Evolutionary conservation across 2,329 filamentous ascomycete species (phyloP).

Genomic region (Fusarium sp.): DNA sequence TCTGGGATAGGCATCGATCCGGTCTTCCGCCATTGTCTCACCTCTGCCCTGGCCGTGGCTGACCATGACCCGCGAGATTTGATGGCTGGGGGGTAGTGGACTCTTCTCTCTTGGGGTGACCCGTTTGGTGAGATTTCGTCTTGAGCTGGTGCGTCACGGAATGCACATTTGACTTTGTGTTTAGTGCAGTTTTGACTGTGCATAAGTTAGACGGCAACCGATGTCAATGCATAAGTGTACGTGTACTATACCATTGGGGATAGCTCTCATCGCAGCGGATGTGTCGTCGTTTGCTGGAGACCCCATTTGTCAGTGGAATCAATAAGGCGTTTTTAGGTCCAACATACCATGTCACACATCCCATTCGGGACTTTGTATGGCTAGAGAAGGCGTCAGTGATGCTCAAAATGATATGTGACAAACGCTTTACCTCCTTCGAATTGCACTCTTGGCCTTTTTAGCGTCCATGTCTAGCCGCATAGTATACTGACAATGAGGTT

Average conservation of each 20-base stretch:
- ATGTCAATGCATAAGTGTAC: not conserved
- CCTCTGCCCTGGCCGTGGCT: conserved; percentile 30
- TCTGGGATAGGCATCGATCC: conserved; percentile 30
- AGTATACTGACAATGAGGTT: not conserved
- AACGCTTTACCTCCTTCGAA: conserved; percentile 20
- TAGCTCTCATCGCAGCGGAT: conserved; percentile 30
- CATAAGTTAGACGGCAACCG: not conserved
- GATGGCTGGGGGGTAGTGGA: not conserved
- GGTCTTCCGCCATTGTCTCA: conserved; percentile 33
- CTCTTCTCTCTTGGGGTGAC: not conserved
- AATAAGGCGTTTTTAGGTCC: not conserved
- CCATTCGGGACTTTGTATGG: conserved; percentile 31
- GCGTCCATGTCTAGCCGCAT: conserved; percentile 6
- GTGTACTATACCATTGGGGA: conserved; percentile 24
- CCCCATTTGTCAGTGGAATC: conserved; percentile 11
- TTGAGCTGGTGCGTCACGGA: conserved; percentile 21
- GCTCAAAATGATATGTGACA: not conserved
- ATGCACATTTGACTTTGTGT: conserved; percentile 31
- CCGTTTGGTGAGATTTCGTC: conserved; percentile 3
- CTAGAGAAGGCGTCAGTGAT: conserved; percentile 8
- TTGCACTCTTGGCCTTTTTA: conserved; percentile 11
- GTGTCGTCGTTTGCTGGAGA: conserved; percentile 26
- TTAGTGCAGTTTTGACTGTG: conserved; percentile 30
- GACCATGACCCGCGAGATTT: conserved; percentile 24
- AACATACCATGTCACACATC: conserved; percentile 32